Evolutionary conservation across 2,329 filamentous ascomycete genomes (phyloP), one percentile per base, ranked within the genome.

Genomic region (Colletotrichum spaethianum): DNA sequence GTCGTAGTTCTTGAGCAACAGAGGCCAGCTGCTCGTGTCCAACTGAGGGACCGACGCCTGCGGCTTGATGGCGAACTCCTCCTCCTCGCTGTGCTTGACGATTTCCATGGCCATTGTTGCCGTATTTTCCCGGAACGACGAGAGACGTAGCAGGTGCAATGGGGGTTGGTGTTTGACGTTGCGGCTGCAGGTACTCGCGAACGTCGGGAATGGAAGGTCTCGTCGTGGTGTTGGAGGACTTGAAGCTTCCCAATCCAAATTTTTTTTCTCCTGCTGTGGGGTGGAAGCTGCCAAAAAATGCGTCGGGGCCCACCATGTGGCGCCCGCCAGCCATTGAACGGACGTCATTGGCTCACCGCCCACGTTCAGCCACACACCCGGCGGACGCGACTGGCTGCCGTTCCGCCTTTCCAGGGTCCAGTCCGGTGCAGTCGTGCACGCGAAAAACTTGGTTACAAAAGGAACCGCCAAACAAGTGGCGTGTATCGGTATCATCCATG

Each of bases 1-100:
- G 84, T 95, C 93, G 86, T 97, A 98, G 87, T 98, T 97, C 88
- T 97, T 97, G 80, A 98, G 89, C 79, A 98, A 89, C 79, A 98
- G 88, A 79, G 96, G 96, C 94, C 95, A 98, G 82, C 92, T 90
- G 87, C 93, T 95, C 78, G 94, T 97, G 85, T 97, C 92, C 79
- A 97, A 88, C 73, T 91, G 86, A 76, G 95, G 93, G 79, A 92
- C 91, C 76, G 90, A 87, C 79, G 93, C 92, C 88, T 97, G 92
- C 68, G 96, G 96, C 91, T 98, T 98, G 87, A 99, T 98, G 83
- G 90, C 89, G 83, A 94, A 94, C 79, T 96, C 93, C 79, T 90
- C 89, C 81, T 93, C 92, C 81, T 86, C 85, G 78, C 72, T 63
- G 53, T 65, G 78, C 85, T 82, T 74, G 76, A 81, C 79, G 76